Evolutionary conservation across 2,329 filamentous ascomycete species (phyloP).

Genomic region (Colletotrichum tabaci): DNA sequence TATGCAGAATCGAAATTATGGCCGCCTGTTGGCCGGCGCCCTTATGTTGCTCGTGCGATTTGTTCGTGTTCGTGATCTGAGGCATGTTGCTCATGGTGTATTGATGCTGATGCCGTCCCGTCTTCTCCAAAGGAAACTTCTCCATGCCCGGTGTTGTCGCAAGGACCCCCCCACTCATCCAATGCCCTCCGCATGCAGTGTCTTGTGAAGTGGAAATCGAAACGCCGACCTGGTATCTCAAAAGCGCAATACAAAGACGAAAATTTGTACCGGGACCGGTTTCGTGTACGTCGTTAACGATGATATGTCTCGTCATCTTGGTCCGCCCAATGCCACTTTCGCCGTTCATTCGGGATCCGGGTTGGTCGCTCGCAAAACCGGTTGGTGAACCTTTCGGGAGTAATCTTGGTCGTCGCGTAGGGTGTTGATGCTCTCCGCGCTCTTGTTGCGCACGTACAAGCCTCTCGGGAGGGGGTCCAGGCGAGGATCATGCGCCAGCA

Average conservation of each 20-base stretch:
- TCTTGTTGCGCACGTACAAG: slow-evolving; percentile 71
- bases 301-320: slow-evolving; percentile 25
- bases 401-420: slow-evolving; percentile 77
- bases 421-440: slow-evolving; percentile 75
- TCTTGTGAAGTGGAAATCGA: slow-evolving; percentile 32
- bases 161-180: slow-evolving; percentile 15
- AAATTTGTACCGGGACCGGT: slow-evolving; percentile 36
- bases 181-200: slow-evolving; percentile 22
- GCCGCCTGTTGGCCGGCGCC: not conserved
- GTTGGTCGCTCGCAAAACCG: slow-evolving; percentile 74
- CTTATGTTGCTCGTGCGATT: slow-evolving; percentile 21
- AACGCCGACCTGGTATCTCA: slow-evolving; percentile 47
- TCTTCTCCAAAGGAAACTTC: slow-evolving; percentile 2
- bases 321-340: slow-evolving; percentile 18
- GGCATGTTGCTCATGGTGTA: slow-evolving; percentile 17
- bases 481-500: slow-evolving; percentile 74
- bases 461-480: slow-evolving; percentile 73
- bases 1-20: slow-evolving; percentile 28
- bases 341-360: slow-evolving; percentile 63
- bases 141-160: slow-evolving; percentile 5
- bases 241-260: slow-evolving; percentile 42
- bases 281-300: slow-evolving; percentile 44
- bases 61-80: slow-evolving; percentile 28
- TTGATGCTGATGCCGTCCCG: slow-evolving; percentile 12
- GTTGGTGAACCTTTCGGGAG: slow-evolving; percentile 70